Percentiles rank a stretch among this genome's conserved stretches.
Evolutionary conservation across 2,329 filamentous ascomycete species (phyloP).

Genomic region (Cladosporium austrohemisphaericum): DNA sequence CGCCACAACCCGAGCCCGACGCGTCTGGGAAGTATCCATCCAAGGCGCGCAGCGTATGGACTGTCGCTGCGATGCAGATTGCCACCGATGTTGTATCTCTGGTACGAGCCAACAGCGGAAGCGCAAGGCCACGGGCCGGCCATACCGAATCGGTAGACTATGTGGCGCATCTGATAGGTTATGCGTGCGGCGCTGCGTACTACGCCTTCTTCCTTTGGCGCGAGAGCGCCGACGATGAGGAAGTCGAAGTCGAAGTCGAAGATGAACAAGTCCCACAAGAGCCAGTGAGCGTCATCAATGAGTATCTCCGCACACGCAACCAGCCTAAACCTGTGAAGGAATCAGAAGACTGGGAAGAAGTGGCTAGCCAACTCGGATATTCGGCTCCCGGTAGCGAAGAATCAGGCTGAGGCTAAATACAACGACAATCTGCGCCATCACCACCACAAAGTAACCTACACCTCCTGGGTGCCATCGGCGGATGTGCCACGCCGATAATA

Average conservation of each 20-base stretch:
- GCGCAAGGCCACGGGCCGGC: not conserved
- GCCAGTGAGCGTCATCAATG: not conserved
- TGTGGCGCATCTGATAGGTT: constrained; percentile 5
- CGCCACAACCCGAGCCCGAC: not conserved
- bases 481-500: no score
- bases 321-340: not conserved
- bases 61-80: constrained; percentile 1
- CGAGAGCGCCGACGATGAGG: not conserved
- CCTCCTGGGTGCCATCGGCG: no score
- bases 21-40: not conserved
- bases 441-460: no score
- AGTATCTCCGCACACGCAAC: not conserved
- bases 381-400: not conserved
- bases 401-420: no score
- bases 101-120: not conserved
- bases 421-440: no score
- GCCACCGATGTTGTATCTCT: not conserved
- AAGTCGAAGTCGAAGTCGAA: not conserved
- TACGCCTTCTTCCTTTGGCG: constrained; percentile 4
- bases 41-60: constrained; percentile 1
- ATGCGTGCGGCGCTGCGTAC: constrained; percentile 8
- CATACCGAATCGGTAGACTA: constrained; percentile 1
- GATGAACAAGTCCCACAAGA: not conserved
- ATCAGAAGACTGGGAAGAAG: constrained; percentile 9
- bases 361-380: constrained; percentile 4